Conservation (phyloP, 1,139 yeast genomes). For the Torulaspora globosa region DNA sequence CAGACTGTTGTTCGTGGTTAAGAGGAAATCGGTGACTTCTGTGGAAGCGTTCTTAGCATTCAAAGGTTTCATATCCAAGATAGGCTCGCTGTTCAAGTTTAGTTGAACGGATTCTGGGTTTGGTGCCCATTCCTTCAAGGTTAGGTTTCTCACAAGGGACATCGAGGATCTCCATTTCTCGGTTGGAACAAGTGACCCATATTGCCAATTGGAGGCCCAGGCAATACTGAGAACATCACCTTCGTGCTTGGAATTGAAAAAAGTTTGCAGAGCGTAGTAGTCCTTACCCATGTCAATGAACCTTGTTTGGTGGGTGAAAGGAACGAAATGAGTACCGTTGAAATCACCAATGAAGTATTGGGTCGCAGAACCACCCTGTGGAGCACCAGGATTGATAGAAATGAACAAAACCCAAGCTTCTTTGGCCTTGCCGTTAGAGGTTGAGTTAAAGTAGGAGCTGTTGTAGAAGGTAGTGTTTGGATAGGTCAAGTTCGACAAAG, state of each 20-base stretch:
- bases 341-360: conserved; percentile 43
- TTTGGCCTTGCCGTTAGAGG: conserved; percentile 1
- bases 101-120: conserved; percentile 29
- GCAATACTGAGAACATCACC: conserved; percentile 36
- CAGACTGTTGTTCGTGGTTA: neutral
- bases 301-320: conserved; percentile 33
- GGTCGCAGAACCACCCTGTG: conserved; percentile 40
- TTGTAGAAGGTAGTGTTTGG: conserved; percentile 8
- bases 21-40: conserved; percentile 1
- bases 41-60: neutral
- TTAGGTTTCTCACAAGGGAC: conserved; percentile 36
- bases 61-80: conserved; percentile 13
- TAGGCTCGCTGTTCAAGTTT: conserved; percentile 30
- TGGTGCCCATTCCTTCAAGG: conserved; percentile 28
- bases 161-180: conserved; percentile 37
- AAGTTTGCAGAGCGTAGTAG: conserved; percentile 39
- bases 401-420: conserved; percentile 38
- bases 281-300: conserved; percentile 39
- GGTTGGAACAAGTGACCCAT: conserved; percentile 37
- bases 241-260: conserved; percentile 26
- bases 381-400: conserved; percentile 41
- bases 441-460: conserved; percentile 10
- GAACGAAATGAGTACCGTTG: conserved; percentile 37
- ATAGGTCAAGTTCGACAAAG: conserved; percentile 12
- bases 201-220: conserved; percentile 44